Base-by-base conservation (phyloP, 2,329 filamentous ascomycete genomes). In the Claviceps africana region DNA sequence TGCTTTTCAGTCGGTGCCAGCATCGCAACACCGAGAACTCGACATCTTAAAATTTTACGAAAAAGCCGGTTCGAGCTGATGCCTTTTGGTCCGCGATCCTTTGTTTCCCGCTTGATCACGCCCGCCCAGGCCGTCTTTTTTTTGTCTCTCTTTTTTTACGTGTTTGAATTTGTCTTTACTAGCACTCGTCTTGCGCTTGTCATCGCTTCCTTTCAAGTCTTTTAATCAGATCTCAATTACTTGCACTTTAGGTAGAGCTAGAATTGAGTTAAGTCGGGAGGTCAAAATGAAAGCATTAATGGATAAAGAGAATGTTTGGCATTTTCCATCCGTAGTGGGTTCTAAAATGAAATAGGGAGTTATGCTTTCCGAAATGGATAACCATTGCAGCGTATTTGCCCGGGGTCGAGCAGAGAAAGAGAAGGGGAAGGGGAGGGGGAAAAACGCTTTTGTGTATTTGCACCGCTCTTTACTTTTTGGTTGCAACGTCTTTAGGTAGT, bases 141-240 rank as follows among this genome's bases (percentile, higher is more conserved):
- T 35, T 15, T 37, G n/a, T 25, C 5, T 56, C 22, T 54, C 55
- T 54, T 57, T 56, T 57, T 52, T 57, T 59, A 60, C 61, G 57
- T 59, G 61, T 64, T 64, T 63, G 58, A 60, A 61, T 58, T 63
- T 67, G 61, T 64, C 58, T 62, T 64, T 65, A 54, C 61, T 62
- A 67, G 65, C 67, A 61, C 48, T 63, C 62, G 64, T 60, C 61
- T 60, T 59, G 56, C 67, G 60, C 59, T 64, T 62, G 62, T 65
- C 61, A 62, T 61, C 57, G 62, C 66, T 64, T 63, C 58, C 19
- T 47, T 30, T 51, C 61, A 68, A 67, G 59, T 61, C 60, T 66
- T 66, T 68, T 66, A 69, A 69, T 69, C 61, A 62, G 60, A 62
- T 57, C 61, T 62, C 60, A 61, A 61, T 62, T 63, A 58, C 61